A percentile compares a stretch with the other conserved stretches of the same genome.
These are phyloP conservation scores for Bocquillonia castaneifolia DNA, from an alignment of 441 rosid genomes.

Conservation along the genomic window DNA sequence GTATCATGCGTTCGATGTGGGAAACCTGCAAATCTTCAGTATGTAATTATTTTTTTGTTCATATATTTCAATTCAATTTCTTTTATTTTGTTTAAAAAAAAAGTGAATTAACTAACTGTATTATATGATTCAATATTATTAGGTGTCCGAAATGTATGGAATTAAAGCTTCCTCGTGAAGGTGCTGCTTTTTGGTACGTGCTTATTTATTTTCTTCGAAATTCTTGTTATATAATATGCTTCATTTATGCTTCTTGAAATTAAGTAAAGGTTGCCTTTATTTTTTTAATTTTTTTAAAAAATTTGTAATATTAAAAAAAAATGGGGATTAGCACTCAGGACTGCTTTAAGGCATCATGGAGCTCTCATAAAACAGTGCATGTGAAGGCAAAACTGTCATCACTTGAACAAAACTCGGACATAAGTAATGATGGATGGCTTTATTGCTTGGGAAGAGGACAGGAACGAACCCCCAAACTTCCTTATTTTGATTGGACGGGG, in stretches of 20 bases:
- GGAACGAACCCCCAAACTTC: conserved; percentile 55
- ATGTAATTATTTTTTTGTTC: conserved; percentile 25
- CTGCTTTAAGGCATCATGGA: conserved; percentile 91
- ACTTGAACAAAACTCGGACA: conserved; percentile 38
- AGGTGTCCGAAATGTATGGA: conserved; percentile 95
- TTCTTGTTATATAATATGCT: neutral
- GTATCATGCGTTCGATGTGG: conserved; percentile 63
- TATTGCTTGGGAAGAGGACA: conserved; percentile 74
- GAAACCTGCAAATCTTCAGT: conserved; percentile 87
- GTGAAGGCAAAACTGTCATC: conserved; percentile 59
- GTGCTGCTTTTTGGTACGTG: conserved; percentile 79
- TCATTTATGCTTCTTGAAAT: neutral
- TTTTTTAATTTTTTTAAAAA: conserved; percentile 4
- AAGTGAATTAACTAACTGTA: no score
- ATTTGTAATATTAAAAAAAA: no score
- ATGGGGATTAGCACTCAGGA: conserved; percentile 86
- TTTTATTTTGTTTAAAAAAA: no score
- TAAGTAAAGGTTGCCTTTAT: neutral
- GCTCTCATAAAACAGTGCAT: conserved; percentile 82
- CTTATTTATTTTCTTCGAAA: neutral
- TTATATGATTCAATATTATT: neutral
- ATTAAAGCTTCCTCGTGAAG: conserved; percentile 91
- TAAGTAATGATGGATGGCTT: conserved; percentile 58
- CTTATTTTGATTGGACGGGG: conserved; percentile 95
- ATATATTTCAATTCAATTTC: no score